Base-by-base conservation (phyloP, 139 green algal genomes). In the Haematococcus sp. region DNA sequence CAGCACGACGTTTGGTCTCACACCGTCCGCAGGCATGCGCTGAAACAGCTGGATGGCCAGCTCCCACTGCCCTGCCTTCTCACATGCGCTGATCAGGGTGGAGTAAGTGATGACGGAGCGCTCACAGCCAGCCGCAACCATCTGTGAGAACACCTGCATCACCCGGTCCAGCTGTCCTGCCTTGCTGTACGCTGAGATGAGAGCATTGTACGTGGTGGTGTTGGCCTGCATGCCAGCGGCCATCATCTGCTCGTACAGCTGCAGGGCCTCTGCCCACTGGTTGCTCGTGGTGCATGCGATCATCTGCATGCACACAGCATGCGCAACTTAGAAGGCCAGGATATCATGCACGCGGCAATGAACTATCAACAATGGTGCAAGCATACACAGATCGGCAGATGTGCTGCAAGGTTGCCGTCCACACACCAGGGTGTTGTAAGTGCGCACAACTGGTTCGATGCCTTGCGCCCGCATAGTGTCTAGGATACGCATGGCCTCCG, bases 281-380 rank as follows among this genome's bases (percentile, higher is more conserved):
- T 90, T 89, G 77, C 91, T 93, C 81, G 93, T 93, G 79, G 93
- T 93, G 84, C 91, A 95, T 4, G 91, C 88, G 28, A 95, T 94
- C 59, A 97, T 92, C 31, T 27, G 52, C 40, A 49, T 11, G 11
- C 40, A 11, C 40, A 11, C 40, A n/a, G n/a, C n/a, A n/a, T n/a
- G n/a, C n/a, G n/a, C n/a, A n/a, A n/a, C n/a, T n/a, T n/a, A n/a
- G n/a, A n/a, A n/a, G n/a, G n/a, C n/a, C n/a, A n/a, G n/a, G n/a
- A n/a, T n/a, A n/a, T n/a, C n/a, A n/a, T n/a, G n/a, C n/a, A n/a
- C n/a, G n/a, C n/a, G n/a, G n/a, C n/a, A n/a, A n/a, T n/a, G n/a
- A n/a, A n/a, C n/a, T n/a, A n/a, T n/a, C n/a, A n/a, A n/a, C n/a
- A n/a, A n/a, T n/a, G n/a, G n/a, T n/a, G n/a, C n/a, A n/a, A n/a